These are phyloP conservation scores for Colletotrichum theobromicola DNA, from an alignment of 2,329 filamentous ascomycete species.

Conservation along the genomic window DNA sequence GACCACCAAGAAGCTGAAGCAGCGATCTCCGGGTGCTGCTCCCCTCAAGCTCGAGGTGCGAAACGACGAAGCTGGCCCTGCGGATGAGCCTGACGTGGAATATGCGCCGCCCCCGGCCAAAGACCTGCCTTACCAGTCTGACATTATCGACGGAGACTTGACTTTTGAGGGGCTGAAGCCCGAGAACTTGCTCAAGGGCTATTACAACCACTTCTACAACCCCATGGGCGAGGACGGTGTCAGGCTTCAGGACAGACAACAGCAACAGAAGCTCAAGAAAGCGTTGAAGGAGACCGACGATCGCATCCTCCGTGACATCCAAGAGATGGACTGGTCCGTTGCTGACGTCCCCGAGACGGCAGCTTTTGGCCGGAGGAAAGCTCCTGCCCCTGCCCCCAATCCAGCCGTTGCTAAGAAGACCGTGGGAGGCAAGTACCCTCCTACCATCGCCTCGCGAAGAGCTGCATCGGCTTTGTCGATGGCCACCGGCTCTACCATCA, in stretches of 20 bases:
- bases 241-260: constrained; percentile 64
- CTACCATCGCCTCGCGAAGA: constrained; percentile 48
- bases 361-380: constrained; percentile 36
- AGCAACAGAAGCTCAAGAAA: constrained; percentile 57
- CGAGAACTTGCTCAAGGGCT: constrained; percentile 66
- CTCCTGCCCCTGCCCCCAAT: constrained; percentile 24
- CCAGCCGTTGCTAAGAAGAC: constrained; percentile 26
- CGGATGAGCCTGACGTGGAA: constrained; percentile 78
- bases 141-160: constrained; percentile 64
- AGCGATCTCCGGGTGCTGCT: constrained; percentile 56
- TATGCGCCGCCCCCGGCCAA: constrained; percentile 81
- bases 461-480: constrained; percentile 60
- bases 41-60: constrained; percentile 68
- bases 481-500: constrained; percentile 25
- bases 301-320: constrained; percentile 70
- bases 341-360: constrained; percentile 57
- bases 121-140: constrained; percentile 71
- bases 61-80: constrained; percentile 51
- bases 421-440: constrained; percentile 16
- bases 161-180: constrained; percentile 63
- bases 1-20: constrained; percentile 65
- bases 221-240: constrained; percentile 72
- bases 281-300: constrained; percentile 66
- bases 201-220: constrained; percentile 64
- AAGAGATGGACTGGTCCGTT: constrained; percentile 66